phyloP scores from a whole-genome alignment of 106 monocot species.

The Iris macrosiphon region DNA sequence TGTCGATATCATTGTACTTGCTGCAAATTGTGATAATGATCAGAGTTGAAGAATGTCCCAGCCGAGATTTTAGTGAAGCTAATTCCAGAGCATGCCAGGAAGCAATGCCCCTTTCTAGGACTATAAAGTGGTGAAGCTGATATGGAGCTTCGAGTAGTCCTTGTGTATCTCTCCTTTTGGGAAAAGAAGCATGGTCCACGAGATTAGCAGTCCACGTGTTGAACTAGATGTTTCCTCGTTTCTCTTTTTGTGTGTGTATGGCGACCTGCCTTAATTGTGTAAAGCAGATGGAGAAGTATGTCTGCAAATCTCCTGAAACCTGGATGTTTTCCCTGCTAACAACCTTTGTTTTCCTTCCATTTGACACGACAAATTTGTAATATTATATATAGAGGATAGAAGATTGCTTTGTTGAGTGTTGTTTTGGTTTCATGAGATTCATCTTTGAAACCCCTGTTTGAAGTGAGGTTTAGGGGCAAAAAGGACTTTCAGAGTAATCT shows the following conservation, averaged over 20 bases:
- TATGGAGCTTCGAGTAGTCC: not conserved
- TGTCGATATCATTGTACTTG: too few species aligned
- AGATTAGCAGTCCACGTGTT: not conserved
- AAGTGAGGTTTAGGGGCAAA: too few species aligned
- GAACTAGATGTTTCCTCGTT: not conserved
- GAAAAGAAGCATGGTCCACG: not conserved
- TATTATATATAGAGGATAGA: not conserved
- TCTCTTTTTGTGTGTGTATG: not conserved
- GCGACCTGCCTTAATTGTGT: not conserved
- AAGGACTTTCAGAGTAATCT: too few species aligned
- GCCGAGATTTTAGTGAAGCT: constrained; percentile 36
- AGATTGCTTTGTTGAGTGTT: not conserved
- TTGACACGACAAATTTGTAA: not conserved
- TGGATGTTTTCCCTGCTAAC: constrained; percentile 4
- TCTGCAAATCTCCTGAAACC: not conserved
- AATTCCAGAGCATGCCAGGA: constrained; percentile 58
- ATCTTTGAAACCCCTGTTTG: too few species aligned
- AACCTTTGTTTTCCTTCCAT: not conserved
- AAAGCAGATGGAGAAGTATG: constrained; percentile 9
- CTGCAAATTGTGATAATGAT: not conserved
- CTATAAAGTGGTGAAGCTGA: constrained; percentile 14
- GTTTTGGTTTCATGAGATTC: too few species aligned
- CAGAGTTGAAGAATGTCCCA: constrained; percentile 56
- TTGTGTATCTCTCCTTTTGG: not conserved
- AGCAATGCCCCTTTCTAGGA: constrained; percentile 55